Evolutionary conservation across 768 basidiomycete genomes (phyloP).

Genomic region (Lepiota venenata): DNA sequence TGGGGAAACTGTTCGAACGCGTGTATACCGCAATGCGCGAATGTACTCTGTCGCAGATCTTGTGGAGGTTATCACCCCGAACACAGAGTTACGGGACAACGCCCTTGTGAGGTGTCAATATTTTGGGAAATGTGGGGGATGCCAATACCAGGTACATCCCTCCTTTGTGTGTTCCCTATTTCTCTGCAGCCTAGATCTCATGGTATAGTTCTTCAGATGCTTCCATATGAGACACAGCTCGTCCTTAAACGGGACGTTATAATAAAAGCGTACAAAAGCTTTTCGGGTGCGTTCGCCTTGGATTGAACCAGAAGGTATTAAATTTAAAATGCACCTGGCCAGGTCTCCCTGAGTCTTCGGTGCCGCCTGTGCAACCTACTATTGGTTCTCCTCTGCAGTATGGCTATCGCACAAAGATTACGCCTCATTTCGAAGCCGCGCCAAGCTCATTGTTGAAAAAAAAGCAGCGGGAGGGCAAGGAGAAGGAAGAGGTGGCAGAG

Average conservation of each 20-base stretch:
- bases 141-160: conserved; percentile 80
- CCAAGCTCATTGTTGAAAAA: conserved; percentile 34
- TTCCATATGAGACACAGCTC: conserved; percentile 85
- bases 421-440: conserved; percentile 91
- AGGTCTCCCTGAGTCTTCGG: conserved; percentile 51
- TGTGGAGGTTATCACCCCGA: conserved; percentile 60
- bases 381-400: conserved; percentile 89
- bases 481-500: conserved; percentile 12
- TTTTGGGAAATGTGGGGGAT: conserved; percentile 88
- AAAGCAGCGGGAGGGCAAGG: neutral
- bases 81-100: conserved; percentile 61
- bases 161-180: too few relatives aligned
- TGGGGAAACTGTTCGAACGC: conserved; percentile 72
- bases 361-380: conserved; percentile 71
- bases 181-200: neutral
- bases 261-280: conserved; percentile 77
- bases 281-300: conserved; percentile 44
- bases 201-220: conserved; percentile 51
- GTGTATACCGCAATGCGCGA: conserved; percentile 67
- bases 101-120: conserved; percentile 73
- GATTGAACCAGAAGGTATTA: conserved; percentile 1
- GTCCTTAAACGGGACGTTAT: conserved; percentile 85
- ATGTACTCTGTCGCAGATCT: conserved; percentile 78
- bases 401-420: conserved; percentile 94
- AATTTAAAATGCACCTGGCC: conserved; percentile 1